phyloP scores from a whole-genome alignment of 345 rosid species.

The Eucalyptus pumila region DNA sequence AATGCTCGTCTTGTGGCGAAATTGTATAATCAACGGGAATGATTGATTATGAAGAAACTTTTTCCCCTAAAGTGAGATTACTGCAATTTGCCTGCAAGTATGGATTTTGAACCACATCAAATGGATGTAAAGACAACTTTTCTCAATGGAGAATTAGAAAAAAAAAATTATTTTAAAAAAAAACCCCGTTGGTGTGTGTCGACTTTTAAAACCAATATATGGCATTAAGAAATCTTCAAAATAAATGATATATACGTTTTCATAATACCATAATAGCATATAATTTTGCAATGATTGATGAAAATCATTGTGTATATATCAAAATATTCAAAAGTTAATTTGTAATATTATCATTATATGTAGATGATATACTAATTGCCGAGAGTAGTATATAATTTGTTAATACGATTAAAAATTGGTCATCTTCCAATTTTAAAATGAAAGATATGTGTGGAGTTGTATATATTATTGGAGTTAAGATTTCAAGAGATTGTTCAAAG shows the following conservation, averaged over 20 bases:
- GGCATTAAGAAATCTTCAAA: fast-evolving
- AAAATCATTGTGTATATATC: no score
- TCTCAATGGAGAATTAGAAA: no score
- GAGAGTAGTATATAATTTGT: fast-evolving
- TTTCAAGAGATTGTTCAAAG: no score
- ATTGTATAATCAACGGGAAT: fast-evolving
- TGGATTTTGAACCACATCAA: fast-evolving
- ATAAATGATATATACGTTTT: no score
- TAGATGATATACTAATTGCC: fast-evolving
- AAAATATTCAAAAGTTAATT: no score
- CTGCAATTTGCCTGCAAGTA: fast-evolving
- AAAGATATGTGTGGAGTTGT: no score
- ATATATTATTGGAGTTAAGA: neutral
- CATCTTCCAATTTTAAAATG: neutral
- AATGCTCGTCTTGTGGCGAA: fast-evolving
- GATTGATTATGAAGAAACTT: no score
- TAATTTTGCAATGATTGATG: neutral
- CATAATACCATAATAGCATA: neutral
- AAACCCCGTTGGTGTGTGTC: fast-evolving
- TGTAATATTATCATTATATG: no score
- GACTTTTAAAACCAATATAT: no score
- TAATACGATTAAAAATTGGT: no score
- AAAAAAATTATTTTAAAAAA: no score
- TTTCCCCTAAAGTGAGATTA: no score
- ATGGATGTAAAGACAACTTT: fast-evolving